Conservation (phyloP, 495 filamentous ascomycete species). For the Penicillium pancosmium region DNA sequence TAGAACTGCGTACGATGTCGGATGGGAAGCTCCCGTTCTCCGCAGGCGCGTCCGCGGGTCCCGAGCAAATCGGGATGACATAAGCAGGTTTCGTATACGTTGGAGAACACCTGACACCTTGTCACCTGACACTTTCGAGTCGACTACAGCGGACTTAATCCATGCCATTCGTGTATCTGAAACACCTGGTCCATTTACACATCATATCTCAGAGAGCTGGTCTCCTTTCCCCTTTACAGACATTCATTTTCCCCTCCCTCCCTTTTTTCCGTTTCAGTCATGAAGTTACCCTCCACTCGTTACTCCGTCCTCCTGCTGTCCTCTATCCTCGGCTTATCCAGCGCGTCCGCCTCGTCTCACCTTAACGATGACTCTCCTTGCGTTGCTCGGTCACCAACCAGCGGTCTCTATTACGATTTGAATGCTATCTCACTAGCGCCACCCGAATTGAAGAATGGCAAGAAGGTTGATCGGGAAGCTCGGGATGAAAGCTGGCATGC, state of each 20-base stretch:
- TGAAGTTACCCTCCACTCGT: conserved; percentile 29
- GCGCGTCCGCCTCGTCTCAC: conserved; percentile 30
- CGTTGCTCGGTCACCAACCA: conserved; percentile 72
- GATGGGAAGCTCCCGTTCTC: conserved; percentile 18
- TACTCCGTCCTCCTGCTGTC: conserved; percentile 25
- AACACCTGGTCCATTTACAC: background rate
- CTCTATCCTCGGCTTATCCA: conserved; percentile 20
- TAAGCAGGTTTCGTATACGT: background rate
- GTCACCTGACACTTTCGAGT: too few species aligned
- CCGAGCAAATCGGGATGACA: background rate
- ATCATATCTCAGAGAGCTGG: conserved; percentile 17
- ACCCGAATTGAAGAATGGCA: conserved; percentile 52
- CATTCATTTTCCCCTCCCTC: conserved; percentile 6
- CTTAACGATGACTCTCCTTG: conserved; percentile 57
- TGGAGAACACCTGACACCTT: background rate
- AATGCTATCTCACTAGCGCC: conserved; percentile 67
- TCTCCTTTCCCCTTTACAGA: conserved; percentile 10
- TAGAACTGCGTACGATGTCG: conserved; percentile 22
- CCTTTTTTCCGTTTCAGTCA: conserved; percentile 9
- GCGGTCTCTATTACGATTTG: conserved; percentile 88
- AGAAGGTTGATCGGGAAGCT: conserved; percentile 61
- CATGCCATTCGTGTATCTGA: background rate
- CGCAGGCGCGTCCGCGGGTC: background rate
- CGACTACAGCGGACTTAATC: background rate
- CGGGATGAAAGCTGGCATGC: conserved; percentile 78